phyloP scores from a whole-genome alignment of 805 yeast genomes.

The Myxozyma udenii region DNA sequence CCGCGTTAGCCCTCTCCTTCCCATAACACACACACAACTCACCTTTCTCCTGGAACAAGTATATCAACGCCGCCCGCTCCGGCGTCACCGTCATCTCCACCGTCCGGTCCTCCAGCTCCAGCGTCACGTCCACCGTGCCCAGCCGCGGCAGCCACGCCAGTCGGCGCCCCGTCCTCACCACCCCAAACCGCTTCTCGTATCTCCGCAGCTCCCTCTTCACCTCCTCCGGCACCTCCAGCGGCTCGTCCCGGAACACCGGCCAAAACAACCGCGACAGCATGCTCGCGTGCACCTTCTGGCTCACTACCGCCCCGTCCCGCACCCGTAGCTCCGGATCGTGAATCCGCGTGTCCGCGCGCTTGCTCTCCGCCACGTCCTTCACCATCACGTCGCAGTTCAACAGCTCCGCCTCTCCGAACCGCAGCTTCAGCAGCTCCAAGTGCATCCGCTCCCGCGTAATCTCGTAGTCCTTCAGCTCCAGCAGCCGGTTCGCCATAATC shows the following conservation, averaged over 20 bases:
- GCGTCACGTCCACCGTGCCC: conserved; percentile 60
- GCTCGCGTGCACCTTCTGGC: conserved; percentile 48
- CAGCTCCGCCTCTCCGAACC: conserved; percentile 67
- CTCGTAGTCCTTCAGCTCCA: conserved; percentile 39
- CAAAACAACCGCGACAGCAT: conserved; percentile 77
- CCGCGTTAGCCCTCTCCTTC: conserved; percentile 2
- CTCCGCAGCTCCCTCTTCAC: conserved; percentile 45
- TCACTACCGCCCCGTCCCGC: conserved; percentile 24
- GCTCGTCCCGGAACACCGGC: conserved; percentile 55
- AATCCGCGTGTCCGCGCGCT: conserved; percentile 44
- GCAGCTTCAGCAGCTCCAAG: conserved; percentile 53
- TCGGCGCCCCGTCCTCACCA: conserved; percentile 54
- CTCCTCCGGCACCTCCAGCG: conserved; percentile 49
- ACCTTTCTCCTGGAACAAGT: conserved; percentile 43
- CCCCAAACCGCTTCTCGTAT: conserved; percentile 47
- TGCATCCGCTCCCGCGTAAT: conserved; percentile 38
- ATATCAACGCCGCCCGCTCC: conserved; percentile 63
- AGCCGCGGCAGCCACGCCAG: conserved; percentile 55
- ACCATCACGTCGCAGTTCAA: conserved; percentile 80
- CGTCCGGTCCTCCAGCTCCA: conserved; percentile 52
- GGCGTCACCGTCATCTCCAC: conserved; percentile 55
- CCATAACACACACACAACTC: not conserved
- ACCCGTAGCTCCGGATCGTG: conserved; percentile 31
- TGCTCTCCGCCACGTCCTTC: conserved; percentile 61
- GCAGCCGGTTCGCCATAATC: conserved; percentile 56